Evolutionary conservation across 2,329 filamentous ascomycete species (phyloP).

Genomic region (Colletotrichum tropicale): DNA sequence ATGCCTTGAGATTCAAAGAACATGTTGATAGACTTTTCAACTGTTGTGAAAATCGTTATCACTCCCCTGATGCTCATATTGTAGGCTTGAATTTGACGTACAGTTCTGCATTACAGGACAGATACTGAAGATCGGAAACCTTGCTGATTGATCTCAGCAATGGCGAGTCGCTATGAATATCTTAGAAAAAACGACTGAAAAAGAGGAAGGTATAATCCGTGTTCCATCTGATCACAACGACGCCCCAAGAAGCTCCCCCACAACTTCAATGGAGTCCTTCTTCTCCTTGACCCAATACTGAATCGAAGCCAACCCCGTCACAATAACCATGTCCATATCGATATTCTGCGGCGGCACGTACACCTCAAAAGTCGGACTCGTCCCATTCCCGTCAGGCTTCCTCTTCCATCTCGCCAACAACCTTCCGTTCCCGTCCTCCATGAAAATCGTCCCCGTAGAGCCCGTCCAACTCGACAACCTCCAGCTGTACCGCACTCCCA

Average conservation of each 20-base stretch:
- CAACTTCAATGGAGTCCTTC: neutral
- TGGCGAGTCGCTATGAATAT: neutral
- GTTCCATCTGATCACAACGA: too few relatives aligned
- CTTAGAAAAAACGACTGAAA: neutral
- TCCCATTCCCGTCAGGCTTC: neutral
- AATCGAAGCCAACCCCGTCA: constrained; percentile 1
- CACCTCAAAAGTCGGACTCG: constrained; percentile 9
- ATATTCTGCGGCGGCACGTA: constrained; percentile 9
- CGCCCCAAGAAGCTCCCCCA: neutral
- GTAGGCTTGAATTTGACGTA: accelerated
- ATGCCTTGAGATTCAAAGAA: neutral
- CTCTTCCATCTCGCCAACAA: neutral
- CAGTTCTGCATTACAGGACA: accelerated
- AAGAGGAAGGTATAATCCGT: too few relatives aligned
- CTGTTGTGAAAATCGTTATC: accelerated
- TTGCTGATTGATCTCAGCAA: neutral
- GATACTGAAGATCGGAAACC: neutral
- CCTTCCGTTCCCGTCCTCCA: neutral
- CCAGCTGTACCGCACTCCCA: neutral
- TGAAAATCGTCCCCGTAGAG: neutral
- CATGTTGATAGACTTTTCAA: neutral
- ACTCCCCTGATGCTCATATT: neutral
- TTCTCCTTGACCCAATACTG: constrained; percentile 5
- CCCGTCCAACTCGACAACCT: neutral
- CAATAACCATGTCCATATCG: constrained; percentile 16